Evolutionary conservation across 257 asterid species (phyloP), one percentile per base, ranked within the genome.

Genomic region (Nicotiana tabacum): DNA sequence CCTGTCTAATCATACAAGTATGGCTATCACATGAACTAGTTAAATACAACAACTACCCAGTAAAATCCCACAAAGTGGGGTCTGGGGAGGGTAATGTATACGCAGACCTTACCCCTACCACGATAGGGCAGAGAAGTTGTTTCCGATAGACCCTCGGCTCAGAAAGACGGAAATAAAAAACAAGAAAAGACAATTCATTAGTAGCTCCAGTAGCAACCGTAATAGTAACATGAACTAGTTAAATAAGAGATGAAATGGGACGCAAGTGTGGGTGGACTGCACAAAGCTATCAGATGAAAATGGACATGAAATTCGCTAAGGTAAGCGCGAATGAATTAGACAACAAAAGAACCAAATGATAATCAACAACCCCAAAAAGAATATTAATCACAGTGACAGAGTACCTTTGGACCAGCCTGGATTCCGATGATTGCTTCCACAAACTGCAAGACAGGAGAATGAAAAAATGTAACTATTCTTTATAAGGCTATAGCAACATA

Each of bases 401-500:
- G 80, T 91, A 94, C 97, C 97, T 90, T 85, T 70, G 92, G 85
- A 84, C 88, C 91, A 51, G 98, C 96, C 68, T 61, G 90, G 43
- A 95, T 95, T 62, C 90, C 95, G 30, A 95, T 87, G 78, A 88
- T 84, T 77, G 97, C 98, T 91, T 94, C 97, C 84, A 94, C 98
- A 87, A 95, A 95, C 99, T 93, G 92, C 88, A 88, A 80, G 46
- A 56, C 53, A 85, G 69, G 82, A 62, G 15, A 43, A 56, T 27
- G 43, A 24, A 0, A 27, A 55, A 12, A 32, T 15, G 60, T 77
- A 24, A 46, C 15, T 18, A 37, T 27, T 83, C 13, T 77, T 39
- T 39, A 39, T 39, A 39, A 39, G 46, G 9, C 82, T 30, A n/a
- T 56, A 56, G 32, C 82, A 77, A 53, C 18, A 24, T 61, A 65